A percentile compares a stretch with the other conserved stretches of the same genome.
These are phyloP conservation scores for Drechslera avenae DNA, from an alignment of 2,329 filamentous ascomycete species.

Conservation along the genomic window DNA sequence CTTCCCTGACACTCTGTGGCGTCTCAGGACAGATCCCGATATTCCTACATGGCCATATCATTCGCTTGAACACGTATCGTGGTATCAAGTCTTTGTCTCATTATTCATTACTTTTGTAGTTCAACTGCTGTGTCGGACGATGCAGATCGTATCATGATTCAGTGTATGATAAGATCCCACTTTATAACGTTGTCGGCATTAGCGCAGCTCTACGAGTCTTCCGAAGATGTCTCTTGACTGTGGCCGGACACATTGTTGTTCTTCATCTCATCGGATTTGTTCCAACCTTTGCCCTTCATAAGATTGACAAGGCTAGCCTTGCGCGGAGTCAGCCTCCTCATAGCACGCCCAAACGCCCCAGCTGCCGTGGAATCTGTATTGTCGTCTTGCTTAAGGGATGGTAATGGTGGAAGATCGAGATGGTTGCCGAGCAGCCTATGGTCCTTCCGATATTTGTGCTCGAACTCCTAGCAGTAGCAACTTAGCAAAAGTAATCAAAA, in stretches of 20 bases:
- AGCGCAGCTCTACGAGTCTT: neutral
- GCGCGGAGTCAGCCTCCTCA: constrained; percentile 43
- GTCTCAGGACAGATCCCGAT: too few species aligned
- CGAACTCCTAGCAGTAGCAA: constrained; percentile 36
- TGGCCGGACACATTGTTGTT: constrained; percentile 2
- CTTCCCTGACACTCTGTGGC: too few species aligned
- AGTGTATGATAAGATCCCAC: too few species aligned
- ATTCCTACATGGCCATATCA: too few species aligned
- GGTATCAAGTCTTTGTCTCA: neutral
- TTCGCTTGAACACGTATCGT: constrained; percentile 3
- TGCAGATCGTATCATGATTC: neutral
- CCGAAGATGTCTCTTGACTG: constrained; percentile 12
- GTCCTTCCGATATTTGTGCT: constrained; percentile 40
- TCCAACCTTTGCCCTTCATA: constrained; percentile 42
- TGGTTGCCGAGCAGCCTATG: constrained; percentile 31
- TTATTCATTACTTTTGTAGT: neutral
- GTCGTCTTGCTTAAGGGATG: constrained; percentile 31
- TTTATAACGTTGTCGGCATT: neutral
- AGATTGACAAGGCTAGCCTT: constrained; percentile 44
- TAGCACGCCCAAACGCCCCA: constrained; percentile 37
- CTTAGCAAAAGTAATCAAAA: neutral
- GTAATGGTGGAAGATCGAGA: constrained; percentile 19
- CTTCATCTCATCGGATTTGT: constrained; percentile 25
- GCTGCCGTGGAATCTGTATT: constrained; percentile 14
- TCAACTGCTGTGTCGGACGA: neutral